Evolutionary conservation across 305 asterid species (phyloP), one percentile per base, ranked within the genome.

Genomic region (Stenogyne calaminthoides): DNA sequence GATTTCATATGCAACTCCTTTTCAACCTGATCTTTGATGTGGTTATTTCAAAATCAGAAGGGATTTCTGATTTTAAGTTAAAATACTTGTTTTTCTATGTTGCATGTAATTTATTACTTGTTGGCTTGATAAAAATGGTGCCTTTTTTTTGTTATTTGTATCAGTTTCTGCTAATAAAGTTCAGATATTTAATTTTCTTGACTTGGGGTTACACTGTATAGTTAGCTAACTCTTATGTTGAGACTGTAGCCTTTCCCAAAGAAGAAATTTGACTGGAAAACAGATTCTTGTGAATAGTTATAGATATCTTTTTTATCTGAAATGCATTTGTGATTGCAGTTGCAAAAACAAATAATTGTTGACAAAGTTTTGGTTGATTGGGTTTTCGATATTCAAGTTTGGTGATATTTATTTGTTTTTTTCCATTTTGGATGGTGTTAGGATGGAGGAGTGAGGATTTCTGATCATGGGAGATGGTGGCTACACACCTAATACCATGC

Each of bases 391-490:
- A 69, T 80, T 78, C 75, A 79, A 70, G 64, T 84, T 83, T 59
- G 89, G 78, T 39, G 19, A 42, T 44, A 66, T 81, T 61, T 74
- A 71, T 76, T 80, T 32, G 1, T 32, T 80, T 65, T 80, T 65
- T 83, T 67, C 18, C 52, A 1, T 16, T 27, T 70, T 11, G 73
- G n/a, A 18, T 54, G 39, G 10, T 4, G 6, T 60, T 70, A 81
- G 80, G 63, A 67, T 77, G 70, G 66, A 58, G 44, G 76, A 73
- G 61, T 84, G 78, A 69, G 27, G 25, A 70, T 32, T 61, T 52
- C 46, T 67, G 78, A 83, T 67, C 86, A 87, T 85, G 89, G 96
- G 76, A 72, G 87, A 87, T 83, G 93, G 79, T 77, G 81, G 54
- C 71, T 76, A 49, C 74, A 76, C 82, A 37, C 89, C 82, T 59